Evolutionary conservation across 768 basidiomycete species (phyloP).

Genomic region (Mycena galopus): DNA sequence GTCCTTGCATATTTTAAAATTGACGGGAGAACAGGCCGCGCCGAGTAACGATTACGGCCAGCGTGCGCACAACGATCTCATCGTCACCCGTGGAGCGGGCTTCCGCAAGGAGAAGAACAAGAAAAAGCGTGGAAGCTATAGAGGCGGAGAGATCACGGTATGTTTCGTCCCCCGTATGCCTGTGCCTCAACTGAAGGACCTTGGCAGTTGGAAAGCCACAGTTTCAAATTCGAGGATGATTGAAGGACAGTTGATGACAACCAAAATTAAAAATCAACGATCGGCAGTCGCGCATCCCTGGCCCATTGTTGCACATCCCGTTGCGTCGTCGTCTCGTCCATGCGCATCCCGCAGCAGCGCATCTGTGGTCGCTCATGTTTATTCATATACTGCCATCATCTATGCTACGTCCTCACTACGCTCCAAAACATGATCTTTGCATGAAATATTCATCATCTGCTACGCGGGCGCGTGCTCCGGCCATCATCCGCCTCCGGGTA

Average conservation of each 20-base stretch:
- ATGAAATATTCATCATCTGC: too few species aligned
- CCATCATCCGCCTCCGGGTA: too few species aligned
- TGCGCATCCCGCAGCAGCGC: too few species aligned
- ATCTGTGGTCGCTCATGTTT: too few species aligned
- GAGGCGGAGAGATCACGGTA: conserved; percentile 95
- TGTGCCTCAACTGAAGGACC: conserved; percentile 4
- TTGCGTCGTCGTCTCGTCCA: too few species aligned
- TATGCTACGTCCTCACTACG: too few species aligned
- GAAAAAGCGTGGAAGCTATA: conserved; percentile 96
- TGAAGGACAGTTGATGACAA: neutral
- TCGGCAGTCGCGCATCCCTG: too few species aligned
- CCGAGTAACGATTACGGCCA: conserved; percentile 87
- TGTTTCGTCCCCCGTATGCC: conserved; percentile 39
- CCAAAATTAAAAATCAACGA: neutral
- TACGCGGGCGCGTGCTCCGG: too few species aligned
- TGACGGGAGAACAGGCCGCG: conserved; percentile 61
- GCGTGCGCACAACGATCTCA: conserved; percentile 86
- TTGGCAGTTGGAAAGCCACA: conserved; percentile 81
- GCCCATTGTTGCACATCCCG: too few species aligned
- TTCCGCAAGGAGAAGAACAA: conserved; percentile 99
- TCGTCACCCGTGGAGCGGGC: conserved; percentile 93
- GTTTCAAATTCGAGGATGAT: conserved; percentile 95
- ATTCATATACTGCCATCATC: too few species aligned
- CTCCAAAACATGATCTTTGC: too few species aligned
- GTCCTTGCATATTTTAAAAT: neutral